Evolutionary conservation across 495 filamentous ascomycete species (phyloP).

Genomic region (Aspergillus cavernicola): DNA sequence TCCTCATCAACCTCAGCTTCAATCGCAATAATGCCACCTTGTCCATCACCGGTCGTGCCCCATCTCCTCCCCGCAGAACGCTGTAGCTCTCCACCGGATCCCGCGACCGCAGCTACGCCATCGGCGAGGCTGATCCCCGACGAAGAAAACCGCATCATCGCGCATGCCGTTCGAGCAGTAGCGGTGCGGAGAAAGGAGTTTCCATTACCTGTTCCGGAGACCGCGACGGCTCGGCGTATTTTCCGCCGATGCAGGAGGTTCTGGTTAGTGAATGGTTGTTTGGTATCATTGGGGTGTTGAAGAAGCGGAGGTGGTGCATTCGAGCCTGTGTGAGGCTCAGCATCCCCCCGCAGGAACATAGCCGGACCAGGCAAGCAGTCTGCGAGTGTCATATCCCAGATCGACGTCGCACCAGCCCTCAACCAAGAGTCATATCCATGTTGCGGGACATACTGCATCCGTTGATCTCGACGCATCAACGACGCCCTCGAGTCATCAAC

Average conservation of each 20-base stretch:
- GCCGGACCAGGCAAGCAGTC: slow-evolving; percentile 6
- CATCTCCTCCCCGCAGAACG: slow-evolving; percentile 72
- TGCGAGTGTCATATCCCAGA: slow-evolving; percentile 11
- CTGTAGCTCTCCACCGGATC: slow-evolving; percentile 71
- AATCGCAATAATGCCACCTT: slow-evolving; percentile 85
- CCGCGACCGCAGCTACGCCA: slow-evolving; percentile 61
- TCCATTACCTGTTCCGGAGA: slow-evolving; percentile 87
- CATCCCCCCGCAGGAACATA: not conserved
- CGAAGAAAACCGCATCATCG: slow-evolving; percentile 66
- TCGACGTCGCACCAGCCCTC: not conserved
- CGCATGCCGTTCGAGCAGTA: slow-evolving; percentile 68
- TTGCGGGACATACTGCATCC: slow-evolving; percentile 2
- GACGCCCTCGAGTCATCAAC: slow-evolving; percentile 7
- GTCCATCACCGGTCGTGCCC: slow-evolving; percentile 72
- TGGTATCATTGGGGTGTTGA: not conserved
- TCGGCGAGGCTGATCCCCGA: slow-evolving; percentile 26
- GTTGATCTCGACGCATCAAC: not conserved
- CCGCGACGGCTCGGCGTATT: slow-evolving; percentile 52
- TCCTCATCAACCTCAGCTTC: slow-evolving; percentile 49
- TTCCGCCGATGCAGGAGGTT: not conserved
- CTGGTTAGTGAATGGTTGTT: slow-evolving; percentile 2
- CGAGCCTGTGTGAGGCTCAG: not conserved
- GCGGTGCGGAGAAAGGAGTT: slow-evolving; percentile 77
- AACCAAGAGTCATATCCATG: not conserved
- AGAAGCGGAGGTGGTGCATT: not conserved